A percentile compares a stretch with the other conserved stretches of the same genome.
These are phyloP conservation scores for Phytophthora ohioensis DNA, from an alignment of 352 stramenopile species.

Conservation along the genomic window DNA sequence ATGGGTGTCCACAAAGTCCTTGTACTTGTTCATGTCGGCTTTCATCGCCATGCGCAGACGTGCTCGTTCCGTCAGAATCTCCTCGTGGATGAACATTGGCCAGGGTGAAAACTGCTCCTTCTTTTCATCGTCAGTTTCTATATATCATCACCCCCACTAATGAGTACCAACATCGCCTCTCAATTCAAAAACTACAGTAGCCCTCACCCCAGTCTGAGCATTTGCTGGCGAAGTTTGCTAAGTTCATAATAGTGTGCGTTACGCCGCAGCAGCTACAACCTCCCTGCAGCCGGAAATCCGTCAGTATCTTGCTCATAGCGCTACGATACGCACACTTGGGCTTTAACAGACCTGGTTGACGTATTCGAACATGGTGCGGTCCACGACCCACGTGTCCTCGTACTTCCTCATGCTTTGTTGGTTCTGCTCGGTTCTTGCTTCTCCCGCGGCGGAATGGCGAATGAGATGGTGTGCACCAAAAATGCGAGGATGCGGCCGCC, in stretches of 20 bases:
- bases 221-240: slow-evolving; percentile 81
- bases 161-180: background rate
- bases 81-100: slow-evolving; percentile 90
- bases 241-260: slow-evolving; percentile 88
- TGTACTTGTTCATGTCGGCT: slow-evolving; percentile 75
- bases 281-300: slow-evolving; percentile 46
- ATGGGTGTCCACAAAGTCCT: slow-evolving; percentile 67
- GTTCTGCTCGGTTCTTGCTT: slow-evolving; percentile 3
- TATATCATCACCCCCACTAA: background rate
- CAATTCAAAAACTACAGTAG: background rate
- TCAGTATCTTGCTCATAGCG: background rate
- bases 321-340: too few species aligned
- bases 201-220: slow-evolving; percentile 90
- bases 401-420: slow-evolving; percentile 59
- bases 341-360: slow-evolving; percentile 73
- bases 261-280: slow-evolving; percentile 93
- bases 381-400: slow-evolving; percentile 90
- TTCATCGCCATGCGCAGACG: slow-evolving; percentile 88
- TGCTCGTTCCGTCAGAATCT: slow-evolving; percentile 93
- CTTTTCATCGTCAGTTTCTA: slow-evolving; percentile 93
- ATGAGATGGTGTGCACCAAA: slow-evolving; percentile 3
- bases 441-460: slow-evolving; percentile 20
- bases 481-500: slow-evolving; percentile 5
- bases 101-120: slow-evolving; percentile 90
- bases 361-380: slow-evolving; percentile 96